phyloP scores from a whole-genome alignment of 345 rosid species.

The Heritiera littoralis region DNA sequence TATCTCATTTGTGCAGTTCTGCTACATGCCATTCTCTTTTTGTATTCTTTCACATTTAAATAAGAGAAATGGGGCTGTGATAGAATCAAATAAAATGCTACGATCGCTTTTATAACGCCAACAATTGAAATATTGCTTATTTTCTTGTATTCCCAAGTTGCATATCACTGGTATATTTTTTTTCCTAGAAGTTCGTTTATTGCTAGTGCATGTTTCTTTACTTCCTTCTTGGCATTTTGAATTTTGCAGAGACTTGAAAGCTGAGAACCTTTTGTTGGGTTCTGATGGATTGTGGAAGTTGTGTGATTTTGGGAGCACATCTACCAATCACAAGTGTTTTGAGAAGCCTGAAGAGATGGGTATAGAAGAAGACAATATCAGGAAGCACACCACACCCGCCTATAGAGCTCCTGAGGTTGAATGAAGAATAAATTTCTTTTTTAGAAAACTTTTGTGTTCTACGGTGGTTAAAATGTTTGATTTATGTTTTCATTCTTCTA shows the following conservation, averaged over 20 bases:
- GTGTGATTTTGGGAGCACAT: conserved; percentile 95
- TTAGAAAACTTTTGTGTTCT: conserved; percentile 27
- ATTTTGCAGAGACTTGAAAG: conserved; percentile 85
- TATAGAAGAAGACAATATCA: conserved; percentile 93
- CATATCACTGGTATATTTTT: neutral
- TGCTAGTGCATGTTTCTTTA: neutral
- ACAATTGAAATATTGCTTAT: neutral
- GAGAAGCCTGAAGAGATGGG: conserved; percentile 99
- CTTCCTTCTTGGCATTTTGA: neutral
- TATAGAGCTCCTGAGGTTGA: conserved; percentile 99
- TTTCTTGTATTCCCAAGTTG: neutral
- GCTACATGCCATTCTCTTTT: neutral
- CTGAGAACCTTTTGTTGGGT: conserved; percentile 84
- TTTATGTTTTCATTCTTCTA: conserved; percentile 34
- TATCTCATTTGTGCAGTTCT: neutral
- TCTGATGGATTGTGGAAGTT: conserved; percentile 83
- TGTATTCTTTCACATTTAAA: neutral
- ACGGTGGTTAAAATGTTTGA: conserved; percentile 30
- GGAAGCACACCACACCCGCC: conserved; percentile 94
- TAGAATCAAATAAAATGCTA: neutral
- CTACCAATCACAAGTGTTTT: conserved; percentile 90
- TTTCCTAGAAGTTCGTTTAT: neutral
- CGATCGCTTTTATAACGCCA: neutral
- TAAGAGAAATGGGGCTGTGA: conserved; percentile 5
- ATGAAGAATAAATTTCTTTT: conserved; percentile 24